Conservation (phyloP, 1,139 yeast genomes). For the Candida gigantensis region DNA sequence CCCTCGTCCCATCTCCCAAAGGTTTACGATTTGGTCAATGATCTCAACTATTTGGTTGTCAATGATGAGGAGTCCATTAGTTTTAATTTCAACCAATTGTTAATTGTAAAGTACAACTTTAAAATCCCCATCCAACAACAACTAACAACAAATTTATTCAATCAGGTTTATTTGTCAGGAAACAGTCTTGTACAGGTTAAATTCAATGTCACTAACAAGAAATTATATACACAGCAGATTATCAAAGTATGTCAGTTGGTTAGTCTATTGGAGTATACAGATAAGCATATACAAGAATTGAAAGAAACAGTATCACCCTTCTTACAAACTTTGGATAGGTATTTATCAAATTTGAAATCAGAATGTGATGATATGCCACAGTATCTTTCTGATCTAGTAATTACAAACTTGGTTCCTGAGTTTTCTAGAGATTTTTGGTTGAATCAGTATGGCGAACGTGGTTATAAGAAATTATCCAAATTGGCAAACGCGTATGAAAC, state of each 20-base stretch:
- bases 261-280: conserved; percentile 32
- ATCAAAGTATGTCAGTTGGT: conserved; percentile 32
- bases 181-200: conserved; percentile 17
- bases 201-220: conserved; percentile 13
- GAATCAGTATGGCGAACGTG: conserved; percentile 66
- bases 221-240: conserved; percentile 24
- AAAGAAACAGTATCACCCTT: conserved; percentile 43
- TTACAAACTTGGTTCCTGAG: conserved; percentile 59
- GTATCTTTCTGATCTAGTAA: conserved; percentile 48
- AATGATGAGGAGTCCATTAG: conserved; percentile 26
- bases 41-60: conserved; percentile 27
- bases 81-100: conserved; percentile 34
- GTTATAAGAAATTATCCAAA: conserved; percentile 58
- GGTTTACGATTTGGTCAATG: conserved; percentile 2
- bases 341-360: conserved; percentile 19
- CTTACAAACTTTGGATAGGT: conserved; percentile 39
- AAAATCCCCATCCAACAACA: conserved; percentile 16
- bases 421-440: conserved; percentile 41
- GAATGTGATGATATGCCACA: conserved; percentile 9
- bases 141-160: conserved; percentile 24
- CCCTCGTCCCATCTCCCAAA: conserved; percentile 32
- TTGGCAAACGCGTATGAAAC: conserved; percentile 54
- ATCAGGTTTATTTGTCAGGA: conserved; percentile 29
- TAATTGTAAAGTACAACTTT: conserved; percentile 25
- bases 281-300: conserved; percentile 38